A percentile compares a stretch with the other conserved stretches of the same genome.
Conservation (phyloP, 148 eudicot species). For the Beta vulgaris region DNA sequence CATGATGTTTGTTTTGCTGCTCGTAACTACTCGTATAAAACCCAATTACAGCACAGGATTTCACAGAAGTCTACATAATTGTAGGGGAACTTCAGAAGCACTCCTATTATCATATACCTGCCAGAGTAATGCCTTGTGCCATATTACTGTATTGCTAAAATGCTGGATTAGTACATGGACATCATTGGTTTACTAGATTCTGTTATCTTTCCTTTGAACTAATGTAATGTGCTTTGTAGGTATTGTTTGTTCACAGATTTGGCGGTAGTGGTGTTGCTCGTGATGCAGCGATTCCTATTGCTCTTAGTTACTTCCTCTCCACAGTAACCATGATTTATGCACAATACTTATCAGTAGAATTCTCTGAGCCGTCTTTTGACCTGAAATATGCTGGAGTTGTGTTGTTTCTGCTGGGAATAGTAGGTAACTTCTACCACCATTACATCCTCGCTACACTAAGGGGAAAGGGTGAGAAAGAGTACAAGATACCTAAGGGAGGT, state of each 20-base stretch:
- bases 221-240: slow-evolving; percentile 24
- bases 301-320: slow-evolving; percentile 31
- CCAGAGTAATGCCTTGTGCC: too few relatives aligned
- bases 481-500: slow-evolving; percentile 62
- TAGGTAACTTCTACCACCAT: slow-evolving; percentile 54
- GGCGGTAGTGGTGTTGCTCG: slow-evolving; percentile 37
- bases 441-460: slow-evolving; percentile 39
- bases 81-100: background rate
- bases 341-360: slow-evolving; percentile 28
- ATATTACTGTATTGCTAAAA: too few relatives aligned
- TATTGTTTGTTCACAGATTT: slow-evolving; percentile 45
- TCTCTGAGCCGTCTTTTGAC: slow-evolving; percentile 41
- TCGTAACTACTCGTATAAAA: background rate
- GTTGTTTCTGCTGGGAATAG: slow-evolving; percentile 37
- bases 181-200: background rate
- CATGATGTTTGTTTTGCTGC: background rate
- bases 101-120: background rate
- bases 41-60: background rate
- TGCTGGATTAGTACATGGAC: background rate
- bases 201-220: background rate
- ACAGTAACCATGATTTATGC: slow-evolving; percentile 39
- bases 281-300: slow-evolving; percentile 22
- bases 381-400: slow-evolving; percentile 35
- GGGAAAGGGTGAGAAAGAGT: slow-evolving; percentile 40
- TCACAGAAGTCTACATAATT: background rate